Base-by-base conservation (phyloP, 169 alveolate species). In the Toxoplasma gondii region DNA sequence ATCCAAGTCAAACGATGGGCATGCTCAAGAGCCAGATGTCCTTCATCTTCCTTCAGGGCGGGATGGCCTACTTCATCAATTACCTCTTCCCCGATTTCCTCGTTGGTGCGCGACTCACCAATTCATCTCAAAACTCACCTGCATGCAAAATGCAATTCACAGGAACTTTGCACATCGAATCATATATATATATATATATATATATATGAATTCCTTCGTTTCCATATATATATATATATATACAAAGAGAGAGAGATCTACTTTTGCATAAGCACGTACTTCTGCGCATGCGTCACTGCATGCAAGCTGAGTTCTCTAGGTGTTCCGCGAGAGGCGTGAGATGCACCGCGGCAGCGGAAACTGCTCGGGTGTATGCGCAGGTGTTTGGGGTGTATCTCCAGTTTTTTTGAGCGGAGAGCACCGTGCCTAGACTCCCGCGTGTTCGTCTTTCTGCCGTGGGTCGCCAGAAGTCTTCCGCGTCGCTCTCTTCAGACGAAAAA, bases 11-110 rank as follows among this genome's bases (percentile, higher is more conserved):
- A 74, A 90, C 96, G 70, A 88, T 96, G 81, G 98, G 97, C 31
- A 95, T 95, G 97, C 88, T 97, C 96, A 97, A 97, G 92, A 91
- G 88, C 24, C 98, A 97, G 93, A 94, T 97, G 93, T 97, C 97
- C 53, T 97, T 97, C 93, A 64, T 97, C 88, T 80, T 97, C 41
- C 83, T 96, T 34, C 97, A 97, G 88, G 96, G 97, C n/a, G 98
- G 98, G 27, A 95, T 96, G 94, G 98, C 97, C 24, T 97, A 94
- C 92, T 92, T 96, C 86, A 96, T 97, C 86, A 96, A 95, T 86
- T 92, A 94, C 54, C 94, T 97, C 44, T 97, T 96, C 92, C 95
- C 98, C 19, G 98, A 98, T 58, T 96, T 96, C 64, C 78, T 96
- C 69, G 98, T 97, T n/a, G 97, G 97, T 94, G 69, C 29, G 96